Evolutionary conservation across 2,329 filamentous ascomycete genomes (phyloP), one percentile per base, ranked within the genome.

Genomic region (Colletotrichum australisinense): DNA sequence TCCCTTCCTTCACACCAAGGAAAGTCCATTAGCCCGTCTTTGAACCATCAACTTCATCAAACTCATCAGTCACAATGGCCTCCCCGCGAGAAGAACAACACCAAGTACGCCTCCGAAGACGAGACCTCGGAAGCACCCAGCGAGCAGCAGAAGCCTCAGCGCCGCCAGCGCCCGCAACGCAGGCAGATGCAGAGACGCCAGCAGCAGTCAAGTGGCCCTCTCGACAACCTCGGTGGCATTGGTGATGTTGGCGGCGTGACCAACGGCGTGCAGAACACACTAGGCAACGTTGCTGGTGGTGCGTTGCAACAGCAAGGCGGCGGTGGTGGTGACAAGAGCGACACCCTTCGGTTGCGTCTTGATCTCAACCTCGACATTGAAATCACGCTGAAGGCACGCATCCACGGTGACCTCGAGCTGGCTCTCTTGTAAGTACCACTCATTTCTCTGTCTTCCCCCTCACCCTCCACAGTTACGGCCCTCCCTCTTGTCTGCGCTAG

Each of bases 351-450:
- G 80, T 83, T 97, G 77, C 89, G 92, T 49, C 84, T 97, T 26
- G 94, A 97, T 79, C 87, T 95, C 69, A 97, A 97, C 82, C 86
- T 97, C 70, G 94, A 97, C 76, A 88, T 97, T 63, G 94, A 97
- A 82, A 94, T 97, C 74, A 93, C 95, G 78, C 88, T 97, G 74
- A 97, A 97, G 87, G 94, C 94, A 24, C 92, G 93, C 82, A 95
- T 97, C 76, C 92, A 95, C 78, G 95, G 95, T 79, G 95, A 97
- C 84, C 84, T 97, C 76, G 95, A 94, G 42, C 83, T 97, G 76
- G 93, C 92, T 76, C 87, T 97, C 77, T 83, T 89, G 63, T 89
- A 84, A 82, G 87, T 86, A 60, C 66, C 24, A 57, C 53, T 65
- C 56, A 59, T 63, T 38, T 69, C 56, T 62, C 52, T 73, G 35